Evolutionary conservation across 108 stramenopile genomes (phyloP), one percentile per base, ranked within the genome.

Genomic region (Pseudonitzschia delicatissima): DNA sequence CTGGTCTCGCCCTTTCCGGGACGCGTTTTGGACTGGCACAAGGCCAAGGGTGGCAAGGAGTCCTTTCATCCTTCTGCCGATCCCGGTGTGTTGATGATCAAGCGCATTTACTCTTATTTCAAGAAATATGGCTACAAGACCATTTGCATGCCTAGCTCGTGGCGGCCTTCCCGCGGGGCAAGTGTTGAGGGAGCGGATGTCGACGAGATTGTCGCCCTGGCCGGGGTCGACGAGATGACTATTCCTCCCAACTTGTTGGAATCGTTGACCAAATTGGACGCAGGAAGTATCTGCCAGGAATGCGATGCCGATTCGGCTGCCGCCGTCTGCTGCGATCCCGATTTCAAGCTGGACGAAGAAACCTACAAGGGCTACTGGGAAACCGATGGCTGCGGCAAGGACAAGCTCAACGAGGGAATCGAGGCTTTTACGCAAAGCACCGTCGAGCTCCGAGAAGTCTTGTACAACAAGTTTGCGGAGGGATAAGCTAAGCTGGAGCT

Each of bases 1-100:
- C 74, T 99, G 44, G 94, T 99, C 68, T 96, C 96, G 8, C 98
- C 99, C 25, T 98, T 97, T 76, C 97, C 98, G 2, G 99, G 99
- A 57, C 87, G 97, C 39, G 93, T 99, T 65, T 58, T 92, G 65
- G 99, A 99, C 81, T 99, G 97, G 97, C 78, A 96, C 82, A 88
- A 91, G 57, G 68, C 76, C 64, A 81, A 89, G 39, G 47, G 47
- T 3, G 87, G 88, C 35, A 60, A 64, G 23, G 82, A 77, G 37
- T 77, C 76, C 12, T 82, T 76, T 72, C 60, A 73, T 45, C 89
- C 96, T 15, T 69, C 71, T 26, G 94, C 88, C 37, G 99, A 99
- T 76, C 92, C 92, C 23, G 99, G 97, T 48, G 97, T 97, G 12
- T 26, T 95, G 39, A 50, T 71, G n/a, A 93, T 96, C 18, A 74